Percentiles rank a stretch among this genome's conserved stretches.
phyloP scores from a whole-genome alignment of 805 yeast genomes.

The Hanseniaspora occidentalis region DNA sequence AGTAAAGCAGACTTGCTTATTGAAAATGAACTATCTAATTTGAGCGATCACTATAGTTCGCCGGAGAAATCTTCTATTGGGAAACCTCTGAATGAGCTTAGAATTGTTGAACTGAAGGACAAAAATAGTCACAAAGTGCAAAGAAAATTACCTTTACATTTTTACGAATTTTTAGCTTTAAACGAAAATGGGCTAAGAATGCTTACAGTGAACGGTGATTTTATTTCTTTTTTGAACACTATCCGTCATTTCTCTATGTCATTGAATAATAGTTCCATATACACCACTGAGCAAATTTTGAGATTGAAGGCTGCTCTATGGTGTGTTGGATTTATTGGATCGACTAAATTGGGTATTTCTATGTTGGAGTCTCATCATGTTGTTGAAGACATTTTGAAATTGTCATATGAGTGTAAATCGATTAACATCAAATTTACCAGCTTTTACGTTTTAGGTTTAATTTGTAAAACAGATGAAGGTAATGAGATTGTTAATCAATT shows the following conservation, averaged over 20 bases:
- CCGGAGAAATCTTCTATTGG: too few relatives aligned
- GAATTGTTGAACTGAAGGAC: slow-evolving; percentile 2
- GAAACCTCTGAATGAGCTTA: too few relatives aligned
- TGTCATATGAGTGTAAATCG: slow-evolving; percentile 34
- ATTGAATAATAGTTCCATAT: slow-evolving; percentile 13
- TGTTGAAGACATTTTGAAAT: slow-evolving; percentile 38
- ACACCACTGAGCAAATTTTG: slow-evolving; percentile 24
- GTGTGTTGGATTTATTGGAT: slow-evolving; percentile 78
- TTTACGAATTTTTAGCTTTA: slow-evolving; percentile 67
- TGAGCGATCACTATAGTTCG: too few relatives aligned
- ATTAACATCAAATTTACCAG: slow-evolving; percentile 67
- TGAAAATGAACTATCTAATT: slow-evolving; percentile 16
- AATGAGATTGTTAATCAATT: slow-evolving; percentile 72
- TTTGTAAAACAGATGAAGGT: slow-evolving; percentile 66
- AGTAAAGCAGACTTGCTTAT: slow-evolving; percentile 31
- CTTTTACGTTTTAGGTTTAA: slow-evolving; percentile 62
- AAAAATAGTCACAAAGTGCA: slow-evolving; percentile 4
- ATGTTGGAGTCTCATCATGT: slow-evolving; percentile 41
- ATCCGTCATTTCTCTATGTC: slow-evolving; percentile 23
- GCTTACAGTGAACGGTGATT: slow-evolving; percentile 38
- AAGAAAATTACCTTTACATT: slow-evolving; percentile 42
- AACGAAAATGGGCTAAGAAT: slow-evolving; percentile 69
- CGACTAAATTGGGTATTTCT: slow-evolving; percentile 55
- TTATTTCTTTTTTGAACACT: slow-evolving; percentile 28
- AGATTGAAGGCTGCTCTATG: slow-evolving; percentile 67